These are phyloP conservation scores for Coniochaeta sp. DNA, from an alignment of 2,329 filamentous ascomycete genomes.

Conservation along the genomic window DNA sequence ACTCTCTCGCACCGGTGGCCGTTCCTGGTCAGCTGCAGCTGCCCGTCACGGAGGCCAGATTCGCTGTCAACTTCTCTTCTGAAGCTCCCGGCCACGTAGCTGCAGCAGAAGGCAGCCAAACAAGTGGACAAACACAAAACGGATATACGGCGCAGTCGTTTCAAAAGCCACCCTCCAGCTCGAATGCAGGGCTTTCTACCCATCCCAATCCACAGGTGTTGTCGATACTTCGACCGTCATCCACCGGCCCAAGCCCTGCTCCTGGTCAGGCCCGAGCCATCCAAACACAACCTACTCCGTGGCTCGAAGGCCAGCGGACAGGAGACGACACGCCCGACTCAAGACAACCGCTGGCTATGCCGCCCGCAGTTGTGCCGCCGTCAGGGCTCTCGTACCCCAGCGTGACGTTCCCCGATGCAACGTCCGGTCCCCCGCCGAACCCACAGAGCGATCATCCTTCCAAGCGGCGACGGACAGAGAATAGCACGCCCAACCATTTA, in stretches of 20 bases:
- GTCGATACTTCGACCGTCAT: neutral
- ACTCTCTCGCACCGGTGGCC: neutral
- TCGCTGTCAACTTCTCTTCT: slow-evolving; percentile 10
- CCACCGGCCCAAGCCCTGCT: neutral
- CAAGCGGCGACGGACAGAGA: slow-evolving; percentile 14
- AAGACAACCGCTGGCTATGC: neutral
- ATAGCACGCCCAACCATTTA: neutral
- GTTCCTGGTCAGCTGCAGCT: neutral
- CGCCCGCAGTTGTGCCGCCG: neutral
- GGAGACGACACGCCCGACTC: neutral
- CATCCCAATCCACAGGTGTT: neutral
- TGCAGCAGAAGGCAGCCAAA: neutral
- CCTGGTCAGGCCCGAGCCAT: neutral
- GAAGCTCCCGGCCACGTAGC: neutral
- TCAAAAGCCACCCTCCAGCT: neutral
- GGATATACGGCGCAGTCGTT: neutral
- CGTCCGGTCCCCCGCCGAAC: neutral
- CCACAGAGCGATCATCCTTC: neutral
- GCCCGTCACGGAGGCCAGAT: slow-evolving; percentile 18
- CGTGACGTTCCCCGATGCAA: neutral
- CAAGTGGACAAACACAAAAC: neutral
- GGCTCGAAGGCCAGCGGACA: neutral
- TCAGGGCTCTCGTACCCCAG: neutral
- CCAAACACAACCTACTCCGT: neutral
- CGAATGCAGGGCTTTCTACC: neutral